These are phyloP conservation scores for Mucor irregularis DNA, from an alignment of 371 early-diverging fungal genomes.

Conservation along the genomic window DNA sequence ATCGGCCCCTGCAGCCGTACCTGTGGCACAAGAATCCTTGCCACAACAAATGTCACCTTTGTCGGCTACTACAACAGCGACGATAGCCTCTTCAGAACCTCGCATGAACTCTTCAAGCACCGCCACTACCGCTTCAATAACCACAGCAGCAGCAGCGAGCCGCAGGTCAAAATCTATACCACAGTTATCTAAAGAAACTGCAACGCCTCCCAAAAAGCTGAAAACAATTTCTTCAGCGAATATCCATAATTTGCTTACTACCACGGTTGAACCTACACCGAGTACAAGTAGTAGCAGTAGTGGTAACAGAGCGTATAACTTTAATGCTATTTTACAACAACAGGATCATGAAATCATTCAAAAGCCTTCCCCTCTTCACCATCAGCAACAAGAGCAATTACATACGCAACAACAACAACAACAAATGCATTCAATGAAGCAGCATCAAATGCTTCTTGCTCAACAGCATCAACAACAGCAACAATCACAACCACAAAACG, in stretches of 20 bases:
- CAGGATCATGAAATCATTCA: background rate
- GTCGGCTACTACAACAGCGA: slow-evolving; percentile 1
- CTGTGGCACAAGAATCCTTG: too few species aligned
- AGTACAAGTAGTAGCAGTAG: background rate
- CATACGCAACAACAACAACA: background rate
- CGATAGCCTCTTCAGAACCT: background rate
- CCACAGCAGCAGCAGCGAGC: background rate
- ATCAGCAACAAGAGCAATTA: background rate
- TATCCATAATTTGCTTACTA: slow-evolving; percentile 18
- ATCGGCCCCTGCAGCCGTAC: too few species aligned
- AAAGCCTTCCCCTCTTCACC: background rate
- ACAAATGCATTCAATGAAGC: background rate
- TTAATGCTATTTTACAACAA: slow-evolving; percentile 8
- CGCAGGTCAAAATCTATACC: slow-evolving; percentile 23
- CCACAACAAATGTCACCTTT: too few species aligned
- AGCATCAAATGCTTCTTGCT: background rate
- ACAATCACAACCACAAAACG: slow-evolving; percentile 4
- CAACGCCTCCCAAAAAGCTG: slow-evolving; percentile 6
- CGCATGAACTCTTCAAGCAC: background rate
- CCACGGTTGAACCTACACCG: slow-evolving; percentile 13
- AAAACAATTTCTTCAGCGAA: slow-evolving; percentile 1
- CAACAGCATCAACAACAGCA: slow-evolving; percentile 8
- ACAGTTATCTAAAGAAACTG: slow-evolving; percentile 2
- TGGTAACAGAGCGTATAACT: slow-evolving; percentile 4
- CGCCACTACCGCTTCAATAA: background rate